Conservation (phyloP, 495 filamentous ascomycete genomes). For the Neurospora sp. region DNA sequence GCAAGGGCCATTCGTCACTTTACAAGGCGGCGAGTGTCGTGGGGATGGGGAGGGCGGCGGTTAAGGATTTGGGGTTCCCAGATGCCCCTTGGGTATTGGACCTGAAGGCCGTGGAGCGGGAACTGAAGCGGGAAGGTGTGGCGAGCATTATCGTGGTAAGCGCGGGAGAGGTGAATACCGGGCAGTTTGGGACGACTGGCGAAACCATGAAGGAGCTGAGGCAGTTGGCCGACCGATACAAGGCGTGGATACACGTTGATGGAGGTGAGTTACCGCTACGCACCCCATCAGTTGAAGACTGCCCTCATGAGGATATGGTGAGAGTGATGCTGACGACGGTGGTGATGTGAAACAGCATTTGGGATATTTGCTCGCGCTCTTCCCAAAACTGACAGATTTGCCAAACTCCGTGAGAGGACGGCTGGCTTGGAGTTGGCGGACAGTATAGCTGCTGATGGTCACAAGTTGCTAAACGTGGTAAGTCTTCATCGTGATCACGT, state of each 20-base stretch:
- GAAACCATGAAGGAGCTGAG: constrained; percentile 54
- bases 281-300: neutral
- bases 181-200: constrained; percentile 59
- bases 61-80: constrained; percentile 46
- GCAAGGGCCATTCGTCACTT: constrained; percentile 72
- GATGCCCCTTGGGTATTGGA: constrained; percentile 58
- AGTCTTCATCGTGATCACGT: constrained; percentile 9
- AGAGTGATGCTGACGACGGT: neutral
- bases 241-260: constrained; percentile 85
- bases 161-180: constrained; percentile 86
- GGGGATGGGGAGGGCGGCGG: constrained; percentile 62
- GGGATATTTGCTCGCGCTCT: constrained; percentile 70
- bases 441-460: constrained; percentile 75
- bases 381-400: constrained; percentile 48
- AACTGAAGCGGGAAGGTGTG: constrained; percentile 36
- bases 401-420: constrained; percentile 39
- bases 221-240: constrained; percentile 58
- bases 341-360: constrained; percentile 48
- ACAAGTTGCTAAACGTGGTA: constrained; percentile 87
- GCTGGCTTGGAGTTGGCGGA: constrained; percentile 75
- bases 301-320: neutral
- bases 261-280: constrained; percentile 39
- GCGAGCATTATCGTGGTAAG: constrained; percentile 70
- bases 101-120: constrained; percentile 41
- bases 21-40: constrained; percentile 72